phyloP scores from a whole-genome alignment of 129 eudicot species.

The Gnaphalium uliginosum region DNA sequence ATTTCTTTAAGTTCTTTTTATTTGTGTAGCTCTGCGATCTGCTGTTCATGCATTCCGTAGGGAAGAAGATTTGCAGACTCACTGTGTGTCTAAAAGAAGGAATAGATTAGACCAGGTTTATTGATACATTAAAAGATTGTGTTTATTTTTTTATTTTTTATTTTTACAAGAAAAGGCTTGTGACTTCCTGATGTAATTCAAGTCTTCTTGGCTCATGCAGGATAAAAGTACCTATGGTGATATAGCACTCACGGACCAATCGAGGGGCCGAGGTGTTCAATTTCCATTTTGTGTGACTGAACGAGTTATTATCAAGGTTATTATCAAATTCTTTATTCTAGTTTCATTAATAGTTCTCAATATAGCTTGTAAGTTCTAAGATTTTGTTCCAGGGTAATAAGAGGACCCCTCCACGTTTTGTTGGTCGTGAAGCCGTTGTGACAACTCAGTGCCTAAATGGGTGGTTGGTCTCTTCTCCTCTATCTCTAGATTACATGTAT shows the following conservation, averaged over 20 bases:
- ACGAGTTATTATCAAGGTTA: conserved; percentile 85
- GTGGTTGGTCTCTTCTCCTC: conserved; percentile 49
- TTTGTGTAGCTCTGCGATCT: conserved; percentile 68
- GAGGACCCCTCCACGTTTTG: conserved; percentile 95
- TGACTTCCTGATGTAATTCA: not conserved
- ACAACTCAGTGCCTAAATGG: conserved; percentile 94
- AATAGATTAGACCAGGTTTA: conserved; percentile 78
- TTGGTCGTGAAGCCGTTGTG: conserved; percentile 92
- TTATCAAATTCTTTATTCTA: not conserved
- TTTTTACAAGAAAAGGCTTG: not conserved
- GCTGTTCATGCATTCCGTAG: conserved; percentile 87
- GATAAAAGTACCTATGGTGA: conserved; percentile 59
- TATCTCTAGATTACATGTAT: not conserved
- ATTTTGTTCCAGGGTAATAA: conserved; percentile 71
- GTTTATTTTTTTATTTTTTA: no score
- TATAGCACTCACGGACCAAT: conserved; percentile 42
- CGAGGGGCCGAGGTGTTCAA: conserved; percentile 82
- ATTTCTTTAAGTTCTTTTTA: not conserved
- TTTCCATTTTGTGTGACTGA: conserved; percentile 81
- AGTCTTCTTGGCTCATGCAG: conserved; percentile 38
- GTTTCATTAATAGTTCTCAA: not conserved
- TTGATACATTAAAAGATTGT: conserved; percentile 9
- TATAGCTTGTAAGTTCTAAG: not conserved
- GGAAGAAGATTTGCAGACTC: conserved; percentile 68
- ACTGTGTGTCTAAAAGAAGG: conserved; percentile 65